Evolutionary conservation across 2,329 filamentous ascomycete species (phyloP).

Genomic region (Penicillium paneum): DNA sequence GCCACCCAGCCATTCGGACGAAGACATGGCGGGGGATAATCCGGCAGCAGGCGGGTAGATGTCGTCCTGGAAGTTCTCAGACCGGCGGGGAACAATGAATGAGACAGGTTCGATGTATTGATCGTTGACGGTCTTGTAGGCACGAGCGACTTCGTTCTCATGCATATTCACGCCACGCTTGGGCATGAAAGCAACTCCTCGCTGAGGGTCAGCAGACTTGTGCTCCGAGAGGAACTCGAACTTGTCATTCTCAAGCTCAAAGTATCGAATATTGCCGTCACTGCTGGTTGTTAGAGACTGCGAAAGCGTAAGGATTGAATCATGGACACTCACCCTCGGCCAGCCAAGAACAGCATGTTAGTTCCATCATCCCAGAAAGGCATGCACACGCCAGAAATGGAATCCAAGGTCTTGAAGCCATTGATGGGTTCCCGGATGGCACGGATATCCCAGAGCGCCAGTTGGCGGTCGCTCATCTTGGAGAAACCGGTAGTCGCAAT

Average conservation of each 20-base stretch:
- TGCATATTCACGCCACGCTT: slow-evolving; percentile 94
- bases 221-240: slow-evolving; percentile 97
- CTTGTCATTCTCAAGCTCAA: slow-evolving; percentile 97
- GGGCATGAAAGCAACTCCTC: slow-evolving; percentile 89
- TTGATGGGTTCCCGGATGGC: slow-evolving; percentile 76
- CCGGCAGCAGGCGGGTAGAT: slow-evolving; percentile 89
- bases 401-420: slow-evolving; percentile 86
- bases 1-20: slow-evolving; percentile 79
- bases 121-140: slow-evolving; percentile 97
- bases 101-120: slow-evolving; percentile 92
- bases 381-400: slow-evolving; percentile 97
- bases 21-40: slow-evolving; percentile 72
- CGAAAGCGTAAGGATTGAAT: neutral
- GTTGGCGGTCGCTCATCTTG: slow-evolving; percentile 94
- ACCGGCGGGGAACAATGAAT: slow-evolving; percentile 90
- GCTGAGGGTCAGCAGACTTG: slow-evolving; percentile 92
- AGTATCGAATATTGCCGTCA: slow-evolving; percentile 99
- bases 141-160: slow-evolving; percentile 93
- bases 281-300: slow-evolving; percentile 44
- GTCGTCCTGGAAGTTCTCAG: slow-evolving; percentile 93
- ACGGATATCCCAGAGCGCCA: slow-evolving; percentile 92
- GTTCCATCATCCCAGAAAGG: slow-evolving; percentile 99
- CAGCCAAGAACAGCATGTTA: slow-evolving; percentile 91
- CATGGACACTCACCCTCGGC: slow-evolving; percentile 72
- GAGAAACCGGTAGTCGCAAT: slow-evolving; percentile 97